phyloP scores from a whole-genome alignment of 805 yeast species.

The Nakazawaea siamensis region DNA sequence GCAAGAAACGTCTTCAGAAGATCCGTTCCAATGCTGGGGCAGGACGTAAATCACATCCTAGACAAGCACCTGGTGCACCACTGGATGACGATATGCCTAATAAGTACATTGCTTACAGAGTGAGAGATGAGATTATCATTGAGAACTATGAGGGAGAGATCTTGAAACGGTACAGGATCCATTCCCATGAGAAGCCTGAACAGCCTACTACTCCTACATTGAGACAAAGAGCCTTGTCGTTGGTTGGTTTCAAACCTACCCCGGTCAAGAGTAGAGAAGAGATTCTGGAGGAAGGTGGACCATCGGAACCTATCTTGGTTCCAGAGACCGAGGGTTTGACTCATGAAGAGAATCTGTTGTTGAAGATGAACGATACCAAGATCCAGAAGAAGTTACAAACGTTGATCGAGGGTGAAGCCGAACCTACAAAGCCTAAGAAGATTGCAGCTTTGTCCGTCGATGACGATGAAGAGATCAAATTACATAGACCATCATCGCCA shows the following conservation, averaged over 20 bases:
- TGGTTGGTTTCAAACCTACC: slow-evolving; percentile 17
- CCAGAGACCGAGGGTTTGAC: slow-evolving; percentile 4
- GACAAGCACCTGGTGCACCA: not conserved
- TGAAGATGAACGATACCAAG: slow-evolving; percentile 6
- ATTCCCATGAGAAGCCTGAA: slow-evolving; percentile 29
- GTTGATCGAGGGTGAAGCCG: slow-evolving; percentile 3
- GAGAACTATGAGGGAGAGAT: slow-evolving; percentile 93
- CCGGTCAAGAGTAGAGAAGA: slow-evolving; percentile 6
- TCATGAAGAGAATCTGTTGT: slow-evolving; percentile 4
- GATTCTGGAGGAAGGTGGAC: slow-evolving; percentile 6
- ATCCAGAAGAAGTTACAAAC: slow-evolving; percentile 6
- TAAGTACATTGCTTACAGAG: slow-evolving; percentile 64
- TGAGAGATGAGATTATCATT: slow-evolving; percentile 69
- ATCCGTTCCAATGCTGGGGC: not conserved
- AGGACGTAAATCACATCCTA: not conserved
- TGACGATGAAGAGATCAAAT: slow-evolving; percentile 5
- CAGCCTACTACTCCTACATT: slow-evolving; percentile 8
- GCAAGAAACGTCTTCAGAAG: too few species aligned
- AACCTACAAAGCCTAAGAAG: slow-evolving; percentile 15
- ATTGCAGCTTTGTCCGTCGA: slow-evolving; percentile 17
- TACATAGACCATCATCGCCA: not conserved
- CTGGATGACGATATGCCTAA: not conserved
- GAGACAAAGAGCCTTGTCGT: slow-evolving; percentile 14
- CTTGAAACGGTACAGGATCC: slow-evolving; percentile 71
- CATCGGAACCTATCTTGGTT: slow-evolving; percentile 1